phyloP scores from a whole-genome alignment of 2,329 filamentous ascomycete genomes.

The Dryadomyces sulphureus region DNA sequence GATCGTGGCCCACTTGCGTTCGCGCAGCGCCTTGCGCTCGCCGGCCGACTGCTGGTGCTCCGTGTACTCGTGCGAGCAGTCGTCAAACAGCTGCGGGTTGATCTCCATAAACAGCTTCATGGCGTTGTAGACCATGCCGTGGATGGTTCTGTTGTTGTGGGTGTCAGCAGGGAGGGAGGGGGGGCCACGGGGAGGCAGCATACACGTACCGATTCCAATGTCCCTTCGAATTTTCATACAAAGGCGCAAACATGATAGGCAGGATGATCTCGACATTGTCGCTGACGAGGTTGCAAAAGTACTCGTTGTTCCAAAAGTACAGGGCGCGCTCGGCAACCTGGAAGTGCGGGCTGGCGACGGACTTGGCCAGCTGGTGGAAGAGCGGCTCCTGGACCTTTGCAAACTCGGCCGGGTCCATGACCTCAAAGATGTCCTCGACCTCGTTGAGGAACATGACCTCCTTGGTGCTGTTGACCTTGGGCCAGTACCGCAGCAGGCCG shows the following conservation, averaged over 20 bases:
- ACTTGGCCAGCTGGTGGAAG: constrained; percentile 95
- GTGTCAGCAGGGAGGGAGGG: neutral
- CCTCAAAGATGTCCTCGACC: constrained; percentile 98
- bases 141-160: constrained; percentile 59
- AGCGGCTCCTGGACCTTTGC: constrained; percentile 96
- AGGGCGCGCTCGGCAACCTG: constrained; percentile 94
- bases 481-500: constrained; percentile 91
- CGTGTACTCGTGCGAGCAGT: constrained; percentile 96
- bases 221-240: constrained; percentile 98
- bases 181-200: no score
- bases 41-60: constrained; percentile 87
- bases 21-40: constrained; percentile 65
- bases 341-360: constrained; percentile 95
- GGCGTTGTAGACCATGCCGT: constrained; percentile 98
- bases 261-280: constrained; percentile 98
- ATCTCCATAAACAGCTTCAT: constrained; percentile 99
- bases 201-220: constrained; percentile 83
- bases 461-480: constrained; percentile 98
- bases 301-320: constrained; percentile 99
- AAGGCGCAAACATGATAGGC: constrained; percentile 96
- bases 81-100: constrained; percentile 94
- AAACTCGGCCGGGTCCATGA: constrained; percentile 98
- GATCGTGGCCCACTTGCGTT: constrained; percentile 80
- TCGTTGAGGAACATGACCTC: constrained; percentile 99
- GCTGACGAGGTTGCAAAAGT: constrained; percentile 97